phyloP scores from a whole-genome alignment of 257 asterid species.

The Capsicum pubescens region DNA sequence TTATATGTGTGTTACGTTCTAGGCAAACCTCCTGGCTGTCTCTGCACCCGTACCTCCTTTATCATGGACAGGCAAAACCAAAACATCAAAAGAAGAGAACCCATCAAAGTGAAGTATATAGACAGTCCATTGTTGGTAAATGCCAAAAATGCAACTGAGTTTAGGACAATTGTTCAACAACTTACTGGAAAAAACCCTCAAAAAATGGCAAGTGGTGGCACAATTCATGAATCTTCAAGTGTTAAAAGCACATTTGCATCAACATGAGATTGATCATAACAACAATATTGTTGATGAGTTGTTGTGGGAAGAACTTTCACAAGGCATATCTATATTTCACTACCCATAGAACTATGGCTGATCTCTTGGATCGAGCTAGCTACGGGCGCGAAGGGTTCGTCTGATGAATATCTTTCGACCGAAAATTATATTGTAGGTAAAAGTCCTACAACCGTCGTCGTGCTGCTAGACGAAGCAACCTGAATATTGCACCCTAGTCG shows the following conservation, averaged over 20 bases:
- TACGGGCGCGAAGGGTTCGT: not conserved
- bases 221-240: not conserved
- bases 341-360: not conserved
- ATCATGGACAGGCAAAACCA: slow-evolving; percentile 9
- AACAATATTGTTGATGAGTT: not conserved
- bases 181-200: slow-evolving; percentile 39
- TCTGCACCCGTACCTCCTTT: too few species aligned
- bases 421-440: not conserved
- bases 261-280: not conserved
- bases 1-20: not conserved
- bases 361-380: too few species aligned
- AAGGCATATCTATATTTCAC: not conserved
- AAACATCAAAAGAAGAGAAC: slow-evolving; percentile 26
- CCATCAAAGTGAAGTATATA: slow-evolving; percentile 43
- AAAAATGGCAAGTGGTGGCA: not conserved
- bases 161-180: slow-evolving; percentile 45
- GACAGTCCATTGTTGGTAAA: slow-evolving; percentile 39
- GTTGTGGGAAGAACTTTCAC: slow-evolving; percentile 4
- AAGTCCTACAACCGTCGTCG: too few species aligned
- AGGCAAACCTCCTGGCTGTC: too few species aligned
- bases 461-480: too few species aligned
- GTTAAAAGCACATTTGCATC: not conserved
- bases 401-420: not conserved
- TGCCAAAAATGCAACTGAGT: slow-evolving; percentile 42
- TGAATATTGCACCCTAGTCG: too few species aligned